phyloP scores from a whole-genome alignment of 345 rosid species.

The Triadica sebifera region DNA sequence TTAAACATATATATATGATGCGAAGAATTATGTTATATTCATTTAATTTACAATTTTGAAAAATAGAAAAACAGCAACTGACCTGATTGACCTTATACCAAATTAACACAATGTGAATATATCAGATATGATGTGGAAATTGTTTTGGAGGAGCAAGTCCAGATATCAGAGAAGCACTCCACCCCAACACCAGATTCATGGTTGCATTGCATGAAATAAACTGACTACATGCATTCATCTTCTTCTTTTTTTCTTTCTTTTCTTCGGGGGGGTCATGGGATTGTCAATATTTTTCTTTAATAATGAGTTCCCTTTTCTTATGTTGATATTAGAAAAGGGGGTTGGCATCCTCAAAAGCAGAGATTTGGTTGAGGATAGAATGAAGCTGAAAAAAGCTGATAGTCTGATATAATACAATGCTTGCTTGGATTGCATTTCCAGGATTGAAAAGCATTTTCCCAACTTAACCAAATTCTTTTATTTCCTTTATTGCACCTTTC shows the following conservation, averaged over 20 bases:
- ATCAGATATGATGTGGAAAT: background rate
- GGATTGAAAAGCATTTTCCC: slow-evolving; percentile 2
- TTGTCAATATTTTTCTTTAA: background rate
- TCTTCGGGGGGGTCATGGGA: background rate
- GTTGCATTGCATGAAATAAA: background rate
- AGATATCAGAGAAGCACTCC: background rate
- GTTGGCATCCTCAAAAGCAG: background rate
- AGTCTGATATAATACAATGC: background rate
- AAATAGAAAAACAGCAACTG: background rate
- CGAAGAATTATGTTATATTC: background rate
- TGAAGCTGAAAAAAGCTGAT: background rate
- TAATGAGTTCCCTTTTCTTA: background rate
- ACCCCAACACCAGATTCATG: too few relatives aligned
- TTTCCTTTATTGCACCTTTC: background rate
- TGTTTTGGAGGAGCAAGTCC: background rate
- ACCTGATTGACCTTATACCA: background rate
- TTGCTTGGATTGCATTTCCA: slow-evolving; percentile 9
- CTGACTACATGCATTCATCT: background rate
- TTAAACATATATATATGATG: too few relatives aligned
- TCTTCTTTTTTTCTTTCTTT: background rate
- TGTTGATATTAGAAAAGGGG: background rate
- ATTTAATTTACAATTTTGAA: background rate
- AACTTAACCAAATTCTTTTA: background rate
- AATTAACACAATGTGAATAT: background rate
- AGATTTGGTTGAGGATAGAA: background rate